A percentile compares a stretch with the other conserved stretches of the same genome.
Conservation (phyloP, 495 filamentous ascomycete genomes). For the Schizothecium vesticola region DNA sequence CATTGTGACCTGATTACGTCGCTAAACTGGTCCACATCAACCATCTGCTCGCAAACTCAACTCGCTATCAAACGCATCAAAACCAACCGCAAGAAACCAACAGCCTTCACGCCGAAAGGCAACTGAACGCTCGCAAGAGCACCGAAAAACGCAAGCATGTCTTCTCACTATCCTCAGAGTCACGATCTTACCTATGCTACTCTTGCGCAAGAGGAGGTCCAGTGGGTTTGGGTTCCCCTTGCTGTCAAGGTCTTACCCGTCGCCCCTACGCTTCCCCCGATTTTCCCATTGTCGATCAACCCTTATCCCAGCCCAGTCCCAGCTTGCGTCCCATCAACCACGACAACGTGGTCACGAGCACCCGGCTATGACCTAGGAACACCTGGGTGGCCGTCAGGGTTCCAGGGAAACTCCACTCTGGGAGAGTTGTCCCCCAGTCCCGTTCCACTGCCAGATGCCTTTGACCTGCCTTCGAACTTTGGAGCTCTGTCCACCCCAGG, state of each 20-base stretch:
- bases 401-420: too few species aligned
- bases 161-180: background rate
- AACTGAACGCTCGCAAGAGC: background rate
- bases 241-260: background rate
- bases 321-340: too few species aligned
- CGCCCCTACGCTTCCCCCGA: background rate
- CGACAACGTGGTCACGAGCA: too few species aligned
- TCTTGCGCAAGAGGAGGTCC: background rate
- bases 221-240: background rate
- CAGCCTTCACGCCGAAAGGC: background rate
- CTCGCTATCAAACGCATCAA: background rate
- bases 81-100: background rate
- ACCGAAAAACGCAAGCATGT: background rate
- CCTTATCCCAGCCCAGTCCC: too few species aligned
- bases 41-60: background rate
- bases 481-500: too few species aligned
- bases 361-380: too few species aligned
- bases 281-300: too few species aligned
- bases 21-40: constrained; percentile 3
- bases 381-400: too few species aligned
- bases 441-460: too few species aligned
- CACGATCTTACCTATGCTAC: background rate
- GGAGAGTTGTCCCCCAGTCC: too few species aligned
- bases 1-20: background rate
- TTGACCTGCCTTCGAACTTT: too few species aligned